Evolutionary conservation across 2,329 filamentous ascomycete genomes (phyloP).

Genomic region (Leptographium radiaticola): DNA sequence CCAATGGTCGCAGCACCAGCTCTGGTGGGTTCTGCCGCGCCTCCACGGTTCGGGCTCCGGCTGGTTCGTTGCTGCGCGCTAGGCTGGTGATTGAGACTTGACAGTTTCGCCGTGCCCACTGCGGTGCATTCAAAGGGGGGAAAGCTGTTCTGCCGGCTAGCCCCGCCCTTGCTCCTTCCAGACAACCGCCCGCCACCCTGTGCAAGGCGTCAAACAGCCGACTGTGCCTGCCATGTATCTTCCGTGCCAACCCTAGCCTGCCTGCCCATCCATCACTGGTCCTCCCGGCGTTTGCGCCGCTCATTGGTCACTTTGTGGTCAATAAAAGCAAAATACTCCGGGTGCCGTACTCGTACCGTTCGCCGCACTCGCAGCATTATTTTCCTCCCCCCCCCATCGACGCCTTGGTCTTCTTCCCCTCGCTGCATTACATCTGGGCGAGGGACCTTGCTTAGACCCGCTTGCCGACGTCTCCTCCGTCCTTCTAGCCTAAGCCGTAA

Average conservation of each 20-base stretch:
- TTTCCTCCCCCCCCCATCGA: neutral
- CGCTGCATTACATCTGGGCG: neutral
- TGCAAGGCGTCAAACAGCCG: neutral
- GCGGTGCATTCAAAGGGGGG: neutral
- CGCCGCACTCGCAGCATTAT: neutral
- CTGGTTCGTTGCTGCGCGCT: constrained; percentile 6
- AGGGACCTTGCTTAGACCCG: constrained; percentile 6
- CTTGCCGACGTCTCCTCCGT: constrained; percentile 4
- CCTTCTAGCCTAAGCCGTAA: constrained; percentile 3
- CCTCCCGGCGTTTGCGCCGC: too few species aligned
- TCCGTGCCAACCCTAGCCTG: neutral
- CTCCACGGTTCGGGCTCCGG: constrained; percentile 8
- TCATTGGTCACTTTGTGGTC: too few species aligned
- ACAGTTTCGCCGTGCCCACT: neutral
- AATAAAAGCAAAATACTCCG: neutral
- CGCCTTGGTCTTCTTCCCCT: neutral
- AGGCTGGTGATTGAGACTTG: neutral
- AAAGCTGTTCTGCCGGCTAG: neutral
- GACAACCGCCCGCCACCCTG: neutral
- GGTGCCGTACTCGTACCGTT: neutral
- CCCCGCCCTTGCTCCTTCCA: neutral
- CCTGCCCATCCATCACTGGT: too few species aligned
- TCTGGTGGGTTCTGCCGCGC: constrained; percentile 4
- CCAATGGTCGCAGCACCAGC: constrained; percentile 2
- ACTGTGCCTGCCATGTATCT: neutral